Base-by-base conservation (phyloP, 129 eudicot genomes). In the Rutidosis leptorrhynchoides region DNA sequence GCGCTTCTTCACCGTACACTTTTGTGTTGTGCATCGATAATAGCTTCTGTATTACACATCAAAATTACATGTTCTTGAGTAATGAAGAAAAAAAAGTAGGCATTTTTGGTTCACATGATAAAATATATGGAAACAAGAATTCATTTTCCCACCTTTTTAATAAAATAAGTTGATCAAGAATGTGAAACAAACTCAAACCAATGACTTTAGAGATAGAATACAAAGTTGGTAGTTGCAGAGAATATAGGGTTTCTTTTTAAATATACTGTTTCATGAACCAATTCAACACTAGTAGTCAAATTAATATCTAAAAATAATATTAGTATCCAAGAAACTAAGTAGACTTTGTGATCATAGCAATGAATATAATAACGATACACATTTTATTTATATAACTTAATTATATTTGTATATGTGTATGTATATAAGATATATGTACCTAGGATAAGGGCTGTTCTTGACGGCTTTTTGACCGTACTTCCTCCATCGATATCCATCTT, bases 401-500 rank as follows among this genome's bases (percentile, higher is more conserved):
- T 19, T 60, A 21, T 11, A 23, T 53, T 27, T 0, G 14, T 59
- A 33, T 22, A 1, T 25, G 1, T 54, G 19, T 53, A 20, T 25
- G 21, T 52, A 7, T 20, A 7, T 42, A 22, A 2, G 4, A n/a
- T 3, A 2, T 63, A 12, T 11, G 16, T 68, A 91, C 98, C 98
- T 91, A 25, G 98, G 98, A 78, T 85, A 88, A 53, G 95, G 96
- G 77, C 89, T 88, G 28, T 88, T 91, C 75, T 91, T 91, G 55
- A 91, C 94, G 52, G 98, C 96, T 62, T 91, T 91, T 51, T 85
- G 98, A 14, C 98, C 98, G 69, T 91, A 91, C 74, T 91, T 91
- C 74, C 98, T 88, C 98, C 98, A 91, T 76, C 98, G 80, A 71
- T 91, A 91, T 70, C 98, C 98, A 52, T 91, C 96, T 85, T 91